These are phyloP conservation scores for Trichoderma semiorbis DNA, from an alignment of 2,329 filamentous ascomycete genomes.

Conservation along the genomic window DNA sequence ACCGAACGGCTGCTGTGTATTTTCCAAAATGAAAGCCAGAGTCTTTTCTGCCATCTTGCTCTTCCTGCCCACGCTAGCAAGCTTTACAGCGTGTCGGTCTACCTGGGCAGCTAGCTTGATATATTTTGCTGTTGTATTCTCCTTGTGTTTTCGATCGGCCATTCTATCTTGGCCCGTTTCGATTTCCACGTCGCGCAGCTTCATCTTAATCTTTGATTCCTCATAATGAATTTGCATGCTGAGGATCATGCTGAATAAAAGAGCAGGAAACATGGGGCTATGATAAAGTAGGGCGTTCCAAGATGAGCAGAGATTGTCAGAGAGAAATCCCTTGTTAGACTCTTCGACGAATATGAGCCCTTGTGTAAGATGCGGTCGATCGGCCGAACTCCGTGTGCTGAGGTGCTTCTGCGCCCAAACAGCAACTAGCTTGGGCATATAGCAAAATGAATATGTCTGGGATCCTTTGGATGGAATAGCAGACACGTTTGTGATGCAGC, in stretches of 20 bases:
- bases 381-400: background rate
- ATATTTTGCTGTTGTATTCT: conserved; percentile 29
- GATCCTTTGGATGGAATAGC: conserved; percentile 23
- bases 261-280: conserved; percentile 36
- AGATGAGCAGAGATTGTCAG: conserved; percentile 24
- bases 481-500: conserved; percentile 34
- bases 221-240: conserved; percentile 33
- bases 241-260: conserved; percentile 34
- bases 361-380: conserved; percentile 25
- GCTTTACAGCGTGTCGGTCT: conserved; percentile 34
- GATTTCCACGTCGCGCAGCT: conserved; percentile 34
- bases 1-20: conserved; percentile 6
- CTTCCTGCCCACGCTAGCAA: conserved; percentile 38
- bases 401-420: conserved; percentile 34
- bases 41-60: conserved; percentile 34
- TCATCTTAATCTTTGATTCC: conserved; percentile 31
- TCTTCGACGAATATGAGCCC: conserved; percentile 32
- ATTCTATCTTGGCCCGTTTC: conserved; percentile 35
- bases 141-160: conserved; percentile 30
- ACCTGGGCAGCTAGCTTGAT: conserved; percentile 33
- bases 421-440: conserved; percentile 37
- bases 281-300: conserved; percentile 30
- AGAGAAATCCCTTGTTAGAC: conserved; percentile 27
- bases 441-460: conserved; percentile 33
- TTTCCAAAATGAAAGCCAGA: conserved; percentile 30